Evolutionary conservation across 306 rosid species (phyloP), one percentile per base, ranked within the genome.

Genomic region (Trifolium pratense): DNA sequence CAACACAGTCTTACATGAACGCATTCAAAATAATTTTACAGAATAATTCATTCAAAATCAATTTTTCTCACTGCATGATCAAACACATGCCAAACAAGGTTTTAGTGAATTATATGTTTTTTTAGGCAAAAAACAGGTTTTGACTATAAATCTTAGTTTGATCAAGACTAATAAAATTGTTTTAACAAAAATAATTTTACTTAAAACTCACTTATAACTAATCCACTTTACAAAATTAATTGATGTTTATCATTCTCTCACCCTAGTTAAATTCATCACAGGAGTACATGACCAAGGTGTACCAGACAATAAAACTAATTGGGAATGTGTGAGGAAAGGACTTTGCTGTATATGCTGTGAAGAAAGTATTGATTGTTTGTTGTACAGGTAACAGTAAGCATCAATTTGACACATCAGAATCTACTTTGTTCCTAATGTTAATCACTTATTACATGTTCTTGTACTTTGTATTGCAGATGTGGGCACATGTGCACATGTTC

Each of bases 401-500:
- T 59, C 52, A 59, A 8, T 74, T 64, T 56, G 78, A 48, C 56
- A 39, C 46, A 52, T 66, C 23, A 51, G 34, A 39, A 32, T 64
- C 66, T 42, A 42, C 51, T 68, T 51, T 76, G 18, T 45, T n/a
- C 58, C 37, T 42, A 53, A 57, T 56, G 62, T 9, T 36, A 68
- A 61, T 68, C 61, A 43, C 66, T 59, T 37, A 39, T 59, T 36
- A 56, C 37, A 45, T 63, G 16, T 36, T 12, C 8, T 11, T 25
- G 36, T 67, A 66, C 70, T 46, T 68, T 68, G 26, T 74, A 51
- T 52, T 42, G 61, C 87, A 95, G 97, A 90, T 95, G 99, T 60
- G 99, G 99, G 58, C 99, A 95, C 87, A 91, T 91, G 97, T 95
- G 99, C 82, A 81, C 97, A 23, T 95, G 97, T 83, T 76, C 93